Evolutionary conservation across 257 asterid species (phyloP).

Genomic region (Ballota nigra): DNA sequence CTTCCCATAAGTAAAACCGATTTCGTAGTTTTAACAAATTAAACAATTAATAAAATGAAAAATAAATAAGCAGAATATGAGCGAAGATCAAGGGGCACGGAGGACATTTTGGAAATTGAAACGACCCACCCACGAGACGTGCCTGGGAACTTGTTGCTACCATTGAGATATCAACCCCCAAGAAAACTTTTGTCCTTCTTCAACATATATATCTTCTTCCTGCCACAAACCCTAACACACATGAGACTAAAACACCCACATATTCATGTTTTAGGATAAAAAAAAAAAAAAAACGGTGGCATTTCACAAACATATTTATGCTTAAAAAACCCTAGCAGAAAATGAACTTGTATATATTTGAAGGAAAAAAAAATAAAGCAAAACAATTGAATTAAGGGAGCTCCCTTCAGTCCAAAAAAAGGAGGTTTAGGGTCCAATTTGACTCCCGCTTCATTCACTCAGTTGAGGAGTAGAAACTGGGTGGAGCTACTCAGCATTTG

Average conservation of each 20-base stretch:
- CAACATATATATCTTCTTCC: not conserved
- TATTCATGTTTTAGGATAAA: no score
- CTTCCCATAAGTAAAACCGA: no score
- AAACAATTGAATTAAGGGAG: constrained; percentile 13
- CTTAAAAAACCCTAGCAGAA: not conserved
- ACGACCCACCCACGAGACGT: constrained; percentile 23
- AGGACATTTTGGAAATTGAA: constrained; percentile 41
- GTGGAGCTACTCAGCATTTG: constrained; percentile 55
- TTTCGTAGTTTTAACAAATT: no score
- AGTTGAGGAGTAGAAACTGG: constrained; percentile 31
- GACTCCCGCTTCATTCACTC: constrained; percentile 96
- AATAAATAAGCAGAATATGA: not conserved
- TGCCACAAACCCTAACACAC: constrained; percentile 44
- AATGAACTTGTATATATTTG: not conserved
- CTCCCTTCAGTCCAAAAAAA: constrained; percentile 99
- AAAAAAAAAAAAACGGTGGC: no score
- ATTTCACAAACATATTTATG: not conserved
- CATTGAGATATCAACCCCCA: constrained; percentile 33
- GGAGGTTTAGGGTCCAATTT: constrained; percentile 61
- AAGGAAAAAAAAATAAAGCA: no score
- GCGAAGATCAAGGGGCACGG: constrained; percentile 15
- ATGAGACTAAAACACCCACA: not conserved
- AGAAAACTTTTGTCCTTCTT: constrained; percentile 24
- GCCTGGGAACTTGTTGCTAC: constrained; percentile 67
- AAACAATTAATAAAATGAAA: no score